These are phyloP conservation scores for Aeschynomene evenia DNA, from an alignment of 306 rosid genomes.

Conservation along the genomic window DNA sequence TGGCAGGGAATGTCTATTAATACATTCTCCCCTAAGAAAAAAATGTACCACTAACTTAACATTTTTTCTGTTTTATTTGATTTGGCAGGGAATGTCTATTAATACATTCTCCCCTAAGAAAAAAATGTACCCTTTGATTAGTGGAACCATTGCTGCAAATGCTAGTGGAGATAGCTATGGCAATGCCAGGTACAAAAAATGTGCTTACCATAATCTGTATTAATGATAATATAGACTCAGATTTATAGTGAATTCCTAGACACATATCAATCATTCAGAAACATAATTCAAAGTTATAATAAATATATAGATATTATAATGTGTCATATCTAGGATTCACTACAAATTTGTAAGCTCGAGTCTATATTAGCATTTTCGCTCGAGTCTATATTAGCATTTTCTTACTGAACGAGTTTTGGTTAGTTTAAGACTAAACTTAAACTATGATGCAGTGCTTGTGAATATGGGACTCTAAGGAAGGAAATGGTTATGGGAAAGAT, in stretches of 20 bases:
- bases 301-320: too few relatives aligned
- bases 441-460: conserved; percentile 56
- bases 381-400: too few relatives aligned
- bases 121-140: conserved; percentile 52
- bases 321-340: too few relatives aligned
- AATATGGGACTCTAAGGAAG: conserved; percentile 39
- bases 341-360: too few relatives aligned
- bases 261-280: too few relatives aligned
- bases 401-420: background rate
- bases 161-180: conserved; percentile 23
- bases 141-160: conserved; percentile 55
- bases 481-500: conserved; percentile 63
- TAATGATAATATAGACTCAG: too few relatives aligned
- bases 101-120: conserved; percentile 57
- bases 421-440: conserved; percentile 7
- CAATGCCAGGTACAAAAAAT: conserved; percentile 66
- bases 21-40: conserved; percentile 50
- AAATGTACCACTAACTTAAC: too few relatives aligned
- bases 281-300: too few relatives aligned
- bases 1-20: conserved; percentile 61
- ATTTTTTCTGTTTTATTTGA: background rate
- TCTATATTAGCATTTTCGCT: too few relatives aligned
- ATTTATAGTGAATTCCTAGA: too few relatives aligned
- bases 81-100: conserved; percentile 54
- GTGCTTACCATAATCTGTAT: too few relatives aligned